These are phyloP conservation scores for Aphanomyces astaci DNA, from an alignment of 352 stramenopile species.

Conservation along the genomic window DNA sequence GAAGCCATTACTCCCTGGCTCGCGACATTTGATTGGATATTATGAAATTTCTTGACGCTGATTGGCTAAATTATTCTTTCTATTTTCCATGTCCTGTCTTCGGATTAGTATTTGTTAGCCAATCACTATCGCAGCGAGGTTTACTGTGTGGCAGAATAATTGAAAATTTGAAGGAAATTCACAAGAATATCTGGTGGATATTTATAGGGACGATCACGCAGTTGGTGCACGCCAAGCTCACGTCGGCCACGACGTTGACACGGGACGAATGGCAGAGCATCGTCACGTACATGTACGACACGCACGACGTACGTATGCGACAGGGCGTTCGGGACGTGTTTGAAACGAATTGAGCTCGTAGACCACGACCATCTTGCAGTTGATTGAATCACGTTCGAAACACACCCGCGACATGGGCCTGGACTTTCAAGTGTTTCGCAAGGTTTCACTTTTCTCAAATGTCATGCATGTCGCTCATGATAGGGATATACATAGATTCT, in stretches of 20 bases:
- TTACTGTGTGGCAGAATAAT: no score
- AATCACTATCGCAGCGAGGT: no score
- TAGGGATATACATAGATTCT: not conserved
- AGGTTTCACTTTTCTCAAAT: not conserved
- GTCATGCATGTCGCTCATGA: not conserved
- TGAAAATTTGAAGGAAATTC: conserved; percentile 36
- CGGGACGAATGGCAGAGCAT: conserved; percentile 17
- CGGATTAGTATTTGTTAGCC: no score
- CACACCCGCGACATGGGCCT: not conserved
- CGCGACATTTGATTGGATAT: no score
- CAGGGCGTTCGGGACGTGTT: not conserved
- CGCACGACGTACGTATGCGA: not conserved
- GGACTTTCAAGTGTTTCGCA: conserved; percentile 15
- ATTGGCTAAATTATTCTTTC: no score
- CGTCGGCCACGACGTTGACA: not conserved
- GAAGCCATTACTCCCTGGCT: no score
- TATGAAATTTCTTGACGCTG: no score
- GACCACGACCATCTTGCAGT: not conserved
- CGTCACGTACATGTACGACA: conserved; percentile 6
- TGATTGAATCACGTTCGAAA: not conserved
- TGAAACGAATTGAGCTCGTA: not conserved
- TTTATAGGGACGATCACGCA: not conserved
- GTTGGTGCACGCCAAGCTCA: conserved; percentile 23
- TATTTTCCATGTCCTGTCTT: no score
- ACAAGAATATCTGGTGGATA: conserved; percentile 16